Conservation (phyloP, 1,284 basidiomycete genomes). For the Malassezia psittaci region DNA sequence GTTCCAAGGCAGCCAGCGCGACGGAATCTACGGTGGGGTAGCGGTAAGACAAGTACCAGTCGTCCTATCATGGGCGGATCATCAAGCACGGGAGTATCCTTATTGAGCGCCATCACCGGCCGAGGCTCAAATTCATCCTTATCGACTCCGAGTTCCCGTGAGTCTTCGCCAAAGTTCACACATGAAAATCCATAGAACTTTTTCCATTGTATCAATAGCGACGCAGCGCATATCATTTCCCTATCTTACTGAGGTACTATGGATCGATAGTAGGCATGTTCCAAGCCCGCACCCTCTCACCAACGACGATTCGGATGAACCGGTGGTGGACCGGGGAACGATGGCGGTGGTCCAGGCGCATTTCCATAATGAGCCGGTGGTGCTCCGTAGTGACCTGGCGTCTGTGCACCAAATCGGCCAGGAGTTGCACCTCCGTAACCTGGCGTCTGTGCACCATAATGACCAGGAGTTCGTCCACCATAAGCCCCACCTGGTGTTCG, state of each 20-base stretch:
- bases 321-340: conserved; percentile 3
- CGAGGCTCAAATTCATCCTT: not conserved
- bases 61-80: conserved; percentile 17
- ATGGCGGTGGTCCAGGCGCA: conserved; percentile 1
- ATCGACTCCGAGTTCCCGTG: too few relatives aligned
- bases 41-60: conserved; percentile 36
- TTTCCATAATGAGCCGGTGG: conserved; percentile 9
- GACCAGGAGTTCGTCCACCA: conserved; percentile 14
- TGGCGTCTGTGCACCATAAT: conserved; percentile 3
- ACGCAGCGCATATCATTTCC: too few relatives aligned
- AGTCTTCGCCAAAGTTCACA: too few relatives aligned
- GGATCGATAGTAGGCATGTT: too few relatives aligned
- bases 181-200: not conserved
- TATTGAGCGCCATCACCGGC: not conserved
- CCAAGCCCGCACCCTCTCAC: not conserved
- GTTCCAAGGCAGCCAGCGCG: conserved; percentile 30
- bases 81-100: not conserved
- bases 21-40: conserved; percentile 44
- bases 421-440: conserved; percentile 7
- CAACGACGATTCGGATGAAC: not conserved
- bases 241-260: too few relatives aligned
- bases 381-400: conserved; percentile 11
- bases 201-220: not conserved
- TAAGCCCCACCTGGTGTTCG: conserved; percentile 12
- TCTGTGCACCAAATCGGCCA: not conserved